Conservation (phyloP, 805 yeast genomes). For the Wickerhamomyces subpelliculosus region DNA sequence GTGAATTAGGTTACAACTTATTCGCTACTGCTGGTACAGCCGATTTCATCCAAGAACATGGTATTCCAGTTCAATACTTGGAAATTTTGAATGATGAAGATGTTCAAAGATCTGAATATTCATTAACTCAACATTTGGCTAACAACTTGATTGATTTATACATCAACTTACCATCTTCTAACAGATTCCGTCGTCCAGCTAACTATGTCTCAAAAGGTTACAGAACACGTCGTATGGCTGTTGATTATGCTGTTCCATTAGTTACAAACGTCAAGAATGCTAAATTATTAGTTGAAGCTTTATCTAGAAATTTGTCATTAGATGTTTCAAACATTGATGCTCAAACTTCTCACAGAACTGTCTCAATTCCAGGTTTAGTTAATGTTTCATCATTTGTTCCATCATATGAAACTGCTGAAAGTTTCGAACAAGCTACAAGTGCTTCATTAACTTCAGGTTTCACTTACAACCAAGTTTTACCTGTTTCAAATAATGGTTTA, state of each 20-base stretch:
- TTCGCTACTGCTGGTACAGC: slow-evolving; percentile 99
- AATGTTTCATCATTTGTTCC: slow-evolving; percentile 79
- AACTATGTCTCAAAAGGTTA: slow-evolving; percentile 96
- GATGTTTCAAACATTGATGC: slow-evolving; percentile 76
- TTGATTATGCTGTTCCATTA: slow-evolving; percentile 94
- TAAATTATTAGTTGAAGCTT: slow-evolving; percentile 90
- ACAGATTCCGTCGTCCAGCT: slow-evolving; percentile 98
- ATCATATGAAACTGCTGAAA: slow-evolving; percentile 42
- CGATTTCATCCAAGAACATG: slow-evolving; percentile 93
- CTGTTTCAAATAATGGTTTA: slow-evolving; percentile 58
- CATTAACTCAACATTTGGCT: slow-evolving; percentile 93
- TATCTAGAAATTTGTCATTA: slow-evolving; percentile 59
- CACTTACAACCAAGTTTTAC: slow-evolving; percentile 76
- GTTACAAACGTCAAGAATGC: slow-evolving; percentile 98
- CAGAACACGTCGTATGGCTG: slow-evolving; percentile 99
- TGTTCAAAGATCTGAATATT: slow-evolving; percentile 86
- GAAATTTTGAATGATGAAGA: slow-evolving; percentile 73
- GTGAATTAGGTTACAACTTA: slow-evolving; percentile 79
- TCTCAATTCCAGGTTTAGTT: slow-evolving; percentile 79
- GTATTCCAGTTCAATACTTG: slow-evolving; percentile 88
- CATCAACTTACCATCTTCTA: slow-evolving; percentile 93
- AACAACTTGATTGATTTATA: slow-evolving; percentile 93
- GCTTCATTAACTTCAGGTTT: slow-evolving; percentile 79
- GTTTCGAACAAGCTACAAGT: slow-evolving; percentile 63
- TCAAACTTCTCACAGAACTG: slow-evolving; percentile 82